phyloP scores from a whole-genome alignment of 306 rosid genomes.

The Cucumis hystrix region DNA sequence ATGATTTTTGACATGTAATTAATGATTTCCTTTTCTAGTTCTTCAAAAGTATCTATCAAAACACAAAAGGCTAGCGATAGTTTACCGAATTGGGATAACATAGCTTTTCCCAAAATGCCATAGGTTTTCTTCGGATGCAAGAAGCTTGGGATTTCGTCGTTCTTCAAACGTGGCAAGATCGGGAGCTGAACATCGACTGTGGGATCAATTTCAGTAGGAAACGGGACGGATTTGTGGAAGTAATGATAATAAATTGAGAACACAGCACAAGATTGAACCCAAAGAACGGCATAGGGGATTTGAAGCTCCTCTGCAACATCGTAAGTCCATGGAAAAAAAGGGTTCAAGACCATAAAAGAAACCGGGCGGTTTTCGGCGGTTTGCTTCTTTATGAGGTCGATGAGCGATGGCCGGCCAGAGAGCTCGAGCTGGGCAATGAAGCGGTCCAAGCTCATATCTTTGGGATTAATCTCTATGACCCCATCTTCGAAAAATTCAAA shows the following conservation, averaged over 20 bases:
- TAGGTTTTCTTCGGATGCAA: conserved; percentile 24
- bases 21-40: conserved; percentile 31
- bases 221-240: conserved; percentile 27
- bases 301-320: conserved; percentile 32
- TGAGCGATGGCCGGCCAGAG: conserved; percentile 16
- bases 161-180: conserved; percentile 18
- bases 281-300: conserved; percentile 37
- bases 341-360: conserved; percentile 48
- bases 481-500: not conserved
- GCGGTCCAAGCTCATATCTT: not conserved
- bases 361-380: conserved; percentile 20
- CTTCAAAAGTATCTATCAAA: conserved; percentile 40
- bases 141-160: conserved; percentile 52
- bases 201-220: conserved; percentile 38
- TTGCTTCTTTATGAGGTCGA: conserved; percentile 17
- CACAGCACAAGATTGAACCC: conserved; percentile 58
- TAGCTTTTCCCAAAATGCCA: conserved; percentile 13
- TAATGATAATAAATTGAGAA: conserved; percentile 39
- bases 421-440: conserved; percentile 18
- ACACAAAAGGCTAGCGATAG: conserved; percentile 30
- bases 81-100: conserved; percentile 33
- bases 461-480: conserved; percentile 6
- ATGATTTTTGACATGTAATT: conserved; percentile 14
- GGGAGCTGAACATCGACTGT: conserved; percentile 31
- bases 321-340: conserved; percentile 52